A percentile compares a stretch with the other conserved stretches of the same genome.
These are phyloP conservation scores for Gossypium bickii DNA, from an alignment of 345 rosid species.

Conservation along the genomic window DNA sequence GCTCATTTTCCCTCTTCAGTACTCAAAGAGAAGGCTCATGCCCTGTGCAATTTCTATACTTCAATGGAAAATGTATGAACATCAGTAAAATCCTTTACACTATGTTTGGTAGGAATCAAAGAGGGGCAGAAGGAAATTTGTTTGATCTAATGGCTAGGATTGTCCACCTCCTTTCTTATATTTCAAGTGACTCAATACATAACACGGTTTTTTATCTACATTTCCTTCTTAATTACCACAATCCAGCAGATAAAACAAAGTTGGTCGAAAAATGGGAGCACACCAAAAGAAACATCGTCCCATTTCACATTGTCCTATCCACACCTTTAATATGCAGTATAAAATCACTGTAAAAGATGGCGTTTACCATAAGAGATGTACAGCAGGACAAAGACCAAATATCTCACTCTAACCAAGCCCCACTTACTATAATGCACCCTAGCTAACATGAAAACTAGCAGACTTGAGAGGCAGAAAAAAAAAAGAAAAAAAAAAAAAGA, in stretches of 20 bases:
- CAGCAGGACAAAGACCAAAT: not conserved
- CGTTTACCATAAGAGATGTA: not conserved
- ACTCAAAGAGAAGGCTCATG: not conserved
- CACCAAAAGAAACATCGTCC: not conserved
- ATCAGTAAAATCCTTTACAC: not conserved
- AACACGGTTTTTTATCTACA: not conserved
- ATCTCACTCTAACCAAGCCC: not conserved
- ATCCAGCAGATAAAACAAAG: not conserved
- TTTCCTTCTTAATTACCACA: conserved; percentile 1
- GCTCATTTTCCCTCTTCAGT: not conserved
- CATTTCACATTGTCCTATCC: not conserved
- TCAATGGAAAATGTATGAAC: not conserved
- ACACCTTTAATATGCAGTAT: not conserved
- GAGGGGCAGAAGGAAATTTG: not conserved
- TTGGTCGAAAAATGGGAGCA: not conserved
- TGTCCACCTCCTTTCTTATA: not conserved
- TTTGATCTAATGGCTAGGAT: not conserved
- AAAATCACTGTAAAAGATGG: not conserved
- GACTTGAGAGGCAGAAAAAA: not conserved
- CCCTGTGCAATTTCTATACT: not conserved
- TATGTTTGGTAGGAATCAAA: not conserved
- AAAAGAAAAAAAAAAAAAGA: not conserved
- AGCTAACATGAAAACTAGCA: not conserved
- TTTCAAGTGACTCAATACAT: not conserved
- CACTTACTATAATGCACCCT: not conserved